Evolutionary conservation across 331 rosid genomes (phyloP), one percentile per base, ranked within the genome.

Genomic region (Quercus phellos): DNA sequence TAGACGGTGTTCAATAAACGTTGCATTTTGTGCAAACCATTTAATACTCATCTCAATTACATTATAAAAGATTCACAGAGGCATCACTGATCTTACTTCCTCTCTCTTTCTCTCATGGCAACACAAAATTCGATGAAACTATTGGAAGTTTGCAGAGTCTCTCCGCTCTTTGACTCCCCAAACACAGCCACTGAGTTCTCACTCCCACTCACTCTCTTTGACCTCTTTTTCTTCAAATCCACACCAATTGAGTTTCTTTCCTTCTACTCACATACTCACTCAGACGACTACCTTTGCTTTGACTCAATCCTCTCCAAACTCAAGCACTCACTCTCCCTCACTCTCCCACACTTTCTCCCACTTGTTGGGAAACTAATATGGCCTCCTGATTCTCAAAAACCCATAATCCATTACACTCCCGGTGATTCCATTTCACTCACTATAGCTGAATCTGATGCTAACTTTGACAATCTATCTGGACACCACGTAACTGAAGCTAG

Each of bases 301-400:
- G 14, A 83, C 2, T 14, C 83, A 4, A 2, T 86, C 0, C 19
- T 91, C 51, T 87, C 88, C 1, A 83, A 75, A 2, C 91, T 91
- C 82, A 82, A 88, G 75, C 29, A 55, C 34, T 85, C 90, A 10
- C 89, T 90, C 75, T 90, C 94, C 34, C 75, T 55, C 11, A 73
- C 88, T 54, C 93, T 92, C 60, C 79, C 76, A 16, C 87, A 85
- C 82, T 92, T 74, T 17, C 79, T 87, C 1, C 94, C 87, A 70
- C 79, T 90, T 3, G 87, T 90, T 0, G 89, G 94, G 0, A 84
- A 70, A 4, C 76, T 92, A 19, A 12, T 73, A 27, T 91, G 94
- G 91, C 91, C 94, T 2, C 34, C 77, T 0, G 24, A 85, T 18
- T 86, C 89, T 0, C 5, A 46, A 6, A 80, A 67, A 73, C 96